Evolutionary conservation across 495 filamentous ascomycete species (phyloP).

Genomic region (Cladorrhinum samala): DNA sequence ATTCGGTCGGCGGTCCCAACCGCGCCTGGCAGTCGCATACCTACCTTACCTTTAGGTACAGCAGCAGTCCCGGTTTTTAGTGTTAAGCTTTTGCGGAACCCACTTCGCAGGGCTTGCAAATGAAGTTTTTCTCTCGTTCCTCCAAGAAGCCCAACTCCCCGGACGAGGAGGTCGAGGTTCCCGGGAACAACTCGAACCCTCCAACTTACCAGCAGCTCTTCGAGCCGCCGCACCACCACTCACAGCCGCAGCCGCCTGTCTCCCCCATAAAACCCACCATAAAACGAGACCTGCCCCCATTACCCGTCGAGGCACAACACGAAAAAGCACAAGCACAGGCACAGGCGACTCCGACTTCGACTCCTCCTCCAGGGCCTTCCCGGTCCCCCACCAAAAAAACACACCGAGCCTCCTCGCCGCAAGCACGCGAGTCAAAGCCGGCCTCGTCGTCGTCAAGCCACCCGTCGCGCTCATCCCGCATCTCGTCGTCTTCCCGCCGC

Average conservation of each 20-base stretch:
- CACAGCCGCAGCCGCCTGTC: slow-evolving; percentile 15
- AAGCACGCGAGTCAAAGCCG: slow-evolving; percentile 24
- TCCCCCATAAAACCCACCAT: slow-evolving; percentile 17
- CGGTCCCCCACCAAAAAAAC: slow-evolving; percentile 30
- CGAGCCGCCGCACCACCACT: slow-evolving; percentile 9
- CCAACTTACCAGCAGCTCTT: slow-evolving; percentile 13
- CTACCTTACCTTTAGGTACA: slow-evolving; percentile 9
- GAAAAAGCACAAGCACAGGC: neutral
- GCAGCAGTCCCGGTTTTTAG: slow-evolving; percentile 14
- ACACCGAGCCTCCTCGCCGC: slow-evolving; percentile 21
- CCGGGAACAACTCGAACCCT: slow-evolving; percentile 18
- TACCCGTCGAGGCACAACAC: slow-evolving; percentile 10
- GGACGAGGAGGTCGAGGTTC: slow-evolving; percentile 42
- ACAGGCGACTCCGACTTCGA: neutral
- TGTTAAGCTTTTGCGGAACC: slow-evolving; percentile 13
- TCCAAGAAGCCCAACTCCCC: slow-evolving; percentile 43
- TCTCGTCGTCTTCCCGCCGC: slow-evolving; percentile 30
- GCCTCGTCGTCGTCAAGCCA: slow-evolving; percentile 33
- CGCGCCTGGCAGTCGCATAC: neutral
- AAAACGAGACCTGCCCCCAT: slow-evolving; percentile 9
- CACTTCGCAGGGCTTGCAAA: slow-evolving; percentile 35
- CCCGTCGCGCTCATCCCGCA: slow-evolving; percentile 29
- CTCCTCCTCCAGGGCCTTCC: slow-evolving; percentile 14
- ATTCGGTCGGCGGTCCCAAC: slow-evolving; percentile 6
- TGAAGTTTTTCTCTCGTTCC: slow-evolving; percentile 53